These are phyloP conservation scores for Backusella sp. DNA, from an alignment of 192 early-diverging fungal genomes.

Conservation along the genomic window DNA sequence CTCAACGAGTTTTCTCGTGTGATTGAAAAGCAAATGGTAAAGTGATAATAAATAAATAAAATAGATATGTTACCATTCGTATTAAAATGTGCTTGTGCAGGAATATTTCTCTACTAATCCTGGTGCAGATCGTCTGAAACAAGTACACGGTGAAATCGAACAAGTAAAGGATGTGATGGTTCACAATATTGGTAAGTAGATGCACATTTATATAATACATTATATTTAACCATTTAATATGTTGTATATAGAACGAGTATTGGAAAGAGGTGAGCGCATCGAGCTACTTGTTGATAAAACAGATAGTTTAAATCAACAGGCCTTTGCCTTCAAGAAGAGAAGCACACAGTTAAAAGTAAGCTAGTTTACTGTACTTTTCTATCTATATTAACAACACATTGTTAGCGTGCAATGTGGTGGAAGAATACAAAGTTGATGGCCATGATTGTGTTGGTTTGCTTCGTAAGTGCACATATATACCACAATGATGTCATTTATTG, in stretches of 20 bases:
- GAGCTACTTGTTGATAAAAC: slow-evolving; percentile 91
- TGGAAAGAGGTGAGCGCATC: slow-evolving; percentile 87
- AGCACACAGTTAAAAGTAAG: slow-evolving; percentile 76
- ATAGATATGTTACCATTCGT: too few species aligned
- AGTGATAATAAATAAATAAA: neutral
- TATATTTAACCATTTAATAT: neutral
- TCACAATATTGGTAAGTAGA: slow-evolving; percentile 76
- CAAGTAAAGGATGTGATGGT: slow-evolving; percentile 96
- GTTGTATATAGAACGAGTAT: slow-evolving; percentile 63
- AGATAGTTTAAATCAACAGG: slow-evolving; percentile 80
- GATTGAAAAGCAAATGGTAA: slow-evolving; percentile 83
- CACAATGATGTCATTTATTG: neutral
- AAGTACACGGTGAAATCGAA: slow-evolving; percentile 88
- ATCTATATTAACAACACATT: neutral
- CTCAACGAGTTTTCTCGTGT: slow-evolving; percentile 81
- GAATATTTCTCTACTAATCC: slow-evolving; percentile 73
- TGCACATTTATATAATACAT: neutral
- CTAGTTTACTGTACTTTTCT: neutral
- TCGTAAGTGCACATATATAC: slow-evolving; percentile 39
- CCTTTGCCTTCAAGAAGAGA: slow-evolving; percentile 88
- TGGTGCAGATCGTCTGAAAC: slow-evolving; percentile 70
- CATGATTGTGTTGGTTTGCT: slow-evolving; percentile 55
- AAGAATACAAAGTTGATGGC: slow-evolving; percentile 87
- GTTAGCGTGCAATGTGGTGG: slow-evolving; percentile 86
- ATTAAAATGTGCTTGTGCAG: slow-evolving; percentile 27